Evolutionary conservation across 2,329 filamentous ascomycete genomes (phyloP), one percentile per base, ranked within the genome.

Genomic region (Cercospora sp.): DNA sequence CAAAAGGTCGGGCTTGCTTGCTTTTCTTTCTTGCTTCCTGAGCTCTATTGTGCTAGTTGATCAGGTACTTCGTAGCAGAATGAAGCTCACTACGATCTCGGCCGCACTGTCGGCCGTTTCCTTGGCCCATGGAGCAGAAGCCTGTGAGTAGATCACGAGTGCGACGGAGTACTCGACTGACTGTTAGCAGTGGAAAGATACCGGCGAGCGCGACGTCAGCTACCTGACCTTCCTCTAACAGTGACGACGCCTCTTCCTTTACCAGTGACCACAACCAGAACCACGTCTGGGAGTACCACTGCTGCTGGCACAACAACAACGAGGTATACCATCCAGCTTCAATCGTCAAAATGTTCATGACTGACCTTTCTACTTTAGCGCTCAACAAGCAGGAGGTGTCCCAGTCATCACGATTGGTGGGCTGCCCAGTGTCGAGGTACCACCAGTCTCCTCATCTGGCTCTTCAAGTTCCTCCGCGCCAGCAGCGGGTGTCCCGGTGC

Each of bases 51-150:
- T 59, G 28, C 55, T 28, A n/a, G 10, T n/a, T 28, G 12, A 6
- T n/a, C 16, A 31, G 28, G n/a, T 16, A 36, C 2, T n/a, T 59
- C 18, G n/a, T 16, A 9, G 28, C 28, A 59, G 18, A 30, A 59
- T 59, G 55, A 59, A 59, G 55, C 30, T 59, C 55, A 59, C 28
- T 2, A 59, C 55, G 31, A 36, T 59, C 18, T 28, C 28, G 16
- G 55, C 28, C 31, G 70, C 62, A 30, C 6, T 68, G 26, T 53
- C 66, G 31, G 70, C 67, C 2, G 31, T 69, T 18, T 59, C 67
- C 20, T 30, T 72, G 28, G 55, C 31, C 6, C 16, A 59, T 59
- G 55, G 55, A 36, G 55, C 55, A n/a, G 55, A 59, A 18, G 26
- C 23, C 12, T n/a, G 55, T 59, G 18, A 59, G 55, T 36, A 23